These are phyloP conservation scores for Euphorbia peplus DNA, from an alignment of 345 rosid species.

Conservation along the genomic window DNA sequence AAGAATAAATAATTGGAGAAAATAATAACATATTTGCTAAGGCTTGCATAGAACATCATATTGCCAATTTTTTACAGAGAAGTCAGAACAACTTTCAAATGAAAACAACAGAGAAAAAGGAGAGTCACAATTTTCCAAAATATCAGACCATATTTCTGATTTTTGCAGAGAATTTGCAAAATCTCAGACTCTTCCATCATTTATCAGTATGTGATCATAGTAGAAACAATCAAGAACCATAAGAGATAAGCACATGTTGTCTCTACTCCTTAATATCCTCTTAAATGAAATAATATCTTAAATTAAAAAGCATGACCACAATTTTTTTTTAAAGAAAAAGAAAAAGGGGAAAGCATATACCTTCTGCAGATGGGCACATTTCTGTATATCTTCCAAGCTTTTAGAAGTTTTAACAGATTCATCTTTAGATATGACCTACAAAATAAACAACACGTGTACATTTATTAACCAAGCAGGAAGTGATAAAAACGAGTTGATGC, in stretches of 20 bases:
- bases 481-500: background rate
- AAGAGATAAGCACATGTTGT: background rate
- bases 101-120: too few relatives aligned
- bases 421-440: conserved; percentile 72
- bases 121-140: background rate
- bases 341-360: conserved; percentile 44
- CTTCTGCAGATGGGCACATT: conserved; percentile 82
- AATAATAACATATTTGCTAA: background rate
- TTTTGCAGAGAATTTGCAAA: background rate
- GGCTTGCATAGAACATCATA: background rate
- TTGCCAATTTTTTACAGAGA: background rate
- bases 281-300: background rate
- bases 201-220: background rate
- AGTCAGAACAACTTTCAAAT: background rate
- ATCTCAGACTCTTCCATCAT: background rate
- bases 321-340: background rate
- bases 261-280: background rate
- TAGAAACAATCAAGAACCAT: background rate
- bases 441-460: conserved; percentile 14
- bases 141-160: too few relatives aligned
- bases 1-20: background rate
- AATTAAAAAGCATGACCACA: too few relatives aligned
- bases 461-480: conserved; percentile 5
- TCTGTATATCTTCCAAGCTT: conserved; percentile 73
- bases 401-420: conserved; percentile 90